phyloP scores from a whole-genome alignment of 148 eudicot species.

The Agrostemma githago region DNA sequence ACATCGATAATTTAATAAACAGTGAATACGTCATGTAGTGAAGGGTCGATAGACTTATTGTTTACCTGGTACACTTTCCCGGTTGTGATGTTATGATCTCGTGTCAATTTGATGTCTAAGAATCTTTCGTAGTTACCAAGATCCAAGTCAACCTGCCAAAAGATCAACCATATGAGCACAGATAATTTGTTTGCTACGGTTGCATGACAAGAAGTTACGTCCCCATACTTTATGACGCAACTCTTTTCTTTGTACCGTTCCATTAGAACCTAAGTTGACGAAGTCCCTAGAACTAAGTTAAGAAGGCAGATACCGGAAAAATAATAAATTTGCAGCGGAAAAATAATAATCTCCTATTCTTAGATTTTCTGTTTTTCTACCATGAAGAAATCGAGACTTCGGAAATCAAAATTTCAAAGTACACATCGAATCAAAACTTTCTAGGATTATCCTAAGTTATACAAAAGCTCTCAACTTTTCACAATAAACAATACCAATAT shows the following conservation, averaged over 20 bases:
- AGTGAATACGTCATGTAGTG: conserved; percentile 2
- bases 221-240: not conserved
- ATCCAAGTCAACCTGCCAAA: conserved; percentile 87
- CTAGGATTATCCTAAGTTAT: not conserved
- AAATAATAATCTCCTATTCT: not conserved
- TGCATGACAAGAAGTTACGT: not conserved
- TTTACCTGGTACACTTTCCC: conserved; percentile 87
- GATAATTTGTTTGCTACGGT: not conserved
- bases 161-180: not conserved
- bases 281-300: not conserved
- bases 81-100: conserved; percentile 89
- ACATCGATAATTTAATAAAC: conserved; percentile 9
- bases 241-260: not conserved
- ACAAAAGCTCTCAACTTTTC: not conserved
- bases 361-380: not conserved
- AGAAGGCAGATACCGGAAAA: not conserved
- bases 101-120: conserved; percentile 72
- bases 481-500: conserved; percentile 8
- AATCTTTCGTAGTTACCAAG: conserved; percentile 96
- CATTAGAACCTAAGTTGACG: not conserved
- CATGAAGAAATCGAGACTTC: not conserved
- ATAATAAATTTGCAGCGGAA: not conserved
- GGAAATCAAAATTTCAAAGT: not conserved
- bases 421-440: not conserved
- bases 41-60: conserved; percentile 16